A percentile compares a stretch with the other conserved stretches of the same genome.
Evolutionary conservation across 179 eudicot species (phyloP).

Genomic region (Beta macrorhiza): DNA sequence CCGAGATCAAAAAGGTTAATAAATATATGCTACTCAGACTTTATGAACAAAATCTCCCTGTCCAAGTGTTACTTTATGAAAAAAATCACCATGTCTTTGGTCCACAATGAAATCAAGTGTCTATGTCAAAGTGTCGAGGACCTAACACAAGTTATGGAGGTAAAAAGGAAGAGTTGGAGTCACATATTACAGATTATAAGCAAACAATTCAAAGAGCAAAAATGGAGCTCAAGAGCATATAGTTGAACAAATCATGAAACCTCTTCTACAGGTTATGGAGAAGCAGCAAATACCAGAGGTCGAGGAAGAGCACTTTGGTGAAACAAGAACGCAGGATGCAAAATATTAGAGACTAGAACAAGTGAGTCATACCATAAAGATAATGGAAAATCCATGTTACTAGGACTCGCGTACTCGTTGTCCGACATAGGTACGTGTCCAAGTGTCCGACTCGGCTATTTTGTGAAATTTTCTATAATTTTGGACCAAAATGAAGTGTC

Average conservation of each 20-base stretch:
- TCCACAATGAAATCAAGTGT: background rate
- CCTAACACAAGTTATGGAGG: background rate
- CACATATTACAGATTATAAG: background rate
- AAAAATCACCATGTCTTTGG: background rate
- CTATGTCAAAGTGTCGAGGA: background rate
- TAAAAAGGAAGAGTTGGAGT: background rate
- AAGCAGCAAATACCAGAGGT: background rate
- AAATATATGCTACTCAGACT: background rate
- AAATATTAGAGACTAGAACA: background rate
- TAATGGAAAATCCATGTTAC: no score
- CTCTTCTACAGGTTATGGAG: background rate
- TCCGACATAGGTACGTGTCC: no score
- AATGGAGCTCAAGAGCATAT: background rate
- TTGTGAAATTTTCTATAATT: no score
- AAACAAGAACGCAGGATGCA: no score
- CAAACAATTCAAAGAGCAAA: background rate
- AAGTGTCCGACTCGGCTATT: no score
- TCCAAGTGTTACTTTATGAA: background rate
- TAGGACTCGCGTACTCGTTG: no score
- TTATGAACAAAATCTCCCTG: background rate
- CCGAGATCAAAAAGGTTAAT: background rate
- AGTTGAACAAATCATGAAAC: background rate
- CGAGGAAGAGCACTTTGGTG: background rate
- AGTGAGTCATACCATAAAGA: background rate
- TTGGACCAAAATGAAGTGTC: no score